These are phyloP conservation scores for Patellifolia procumbens DNA, from an alignment of 179 eudicot genomes.

Conservation along the genomic window DNA sequence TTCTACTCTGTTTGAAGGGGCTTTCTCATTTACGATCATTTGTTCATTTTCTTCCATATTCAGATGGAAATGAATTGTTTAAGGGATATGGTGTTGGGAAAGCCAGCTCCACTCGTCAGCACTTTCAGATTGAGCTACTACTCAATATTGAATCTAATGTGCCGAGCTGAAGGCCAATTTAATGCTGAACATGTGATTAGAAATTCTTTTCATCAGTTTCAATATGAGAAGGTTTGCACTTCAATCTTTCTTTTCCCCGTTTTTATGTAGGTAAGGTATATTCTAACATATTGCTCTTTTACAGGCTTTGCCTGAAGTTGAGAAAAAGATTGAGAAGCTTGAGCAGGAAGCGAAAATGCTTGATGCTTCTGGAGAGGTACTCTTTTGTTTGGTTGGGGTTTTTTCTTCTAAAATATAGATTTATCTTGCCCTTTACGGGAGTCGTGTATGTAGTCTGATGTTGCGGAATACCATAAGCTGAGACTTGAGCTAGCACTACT, in stretches of 20 bases:
- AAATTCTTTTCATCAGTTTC: constrained; percentile 97
- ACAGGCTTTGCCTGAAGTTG: constrained; percentile 94
- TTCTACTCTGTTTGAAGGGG: not conserved
- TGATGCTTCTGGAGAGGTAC: constrained; percentile 96
- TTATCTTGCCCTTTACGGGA: constrained; percentile 7
- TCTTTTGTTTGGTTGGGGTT: not conserved
- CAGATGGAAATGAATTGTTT: constrained; percentile 95
- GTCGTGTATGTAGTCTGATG: constrained; percentile 56
- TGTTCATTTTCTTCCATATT: constrained; percentile 9
- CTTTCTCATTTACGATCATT: not conserved
- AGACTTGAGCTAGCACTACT: constrained; percentile 75
- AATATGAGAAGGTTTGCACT: constrained; percentile 85
- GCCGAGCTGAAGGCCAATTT: constrained; percentile 96
- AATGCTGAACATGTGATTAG: constrained; percentile 98
- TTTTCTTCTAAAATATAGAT: not conserved
- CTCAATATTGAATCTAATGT: constrained; percentile 92
- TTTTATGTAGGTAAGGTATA: constrained; percentile 9
- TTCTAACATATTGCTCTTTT: constrained; percentile 14
- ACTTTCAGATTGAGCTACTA: constrained; percentile 97
- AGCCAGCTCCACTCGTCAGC: constrained; percentile 95
- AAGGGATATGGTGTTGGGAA: constrained; percentile 91
- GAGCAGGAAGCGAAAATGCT: constrained; percentile 88
- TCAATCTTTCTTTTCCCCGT: constrained; percentile 6
- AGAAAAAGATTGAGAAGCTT: constrained; percentile 69
- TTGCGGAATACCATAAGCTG: constrained; percentile 81